Evolutionary conservation across 768 basidiomycete genomes (phyloP), one percentile per base, ranked within the genome.

Genomic region (Psilocybe cyanescens): DNA sequence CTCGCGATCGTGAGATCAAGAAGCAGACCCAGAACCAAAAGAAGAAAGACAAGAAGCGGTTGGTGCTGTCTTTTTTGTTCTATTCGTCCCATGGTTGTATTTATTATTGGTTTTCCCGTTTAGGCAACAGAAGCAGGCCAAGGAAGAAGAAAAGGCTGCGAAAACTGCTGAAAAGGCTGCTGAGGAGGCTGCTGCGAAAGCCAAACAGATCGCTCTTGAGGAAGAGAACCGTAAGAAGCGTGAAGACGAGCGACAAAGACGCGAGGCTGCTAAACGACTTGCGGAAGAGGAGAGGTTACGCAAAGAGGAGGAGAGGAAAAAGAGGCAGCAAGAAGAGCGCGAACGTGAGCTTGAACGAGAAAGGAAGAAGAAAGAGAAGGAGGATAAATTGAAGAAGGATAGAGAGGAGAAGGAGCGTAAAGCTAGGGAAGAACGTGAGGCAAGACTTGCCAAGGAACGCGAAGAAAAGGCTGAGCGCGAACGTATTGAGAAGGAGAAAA

Each of bases 11-110:
- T 67, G 96, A 97, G 78, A 91, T 88, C 58, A 97, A 97, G 84
- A 93, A 94, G 74, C 92, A 92, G 73, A 91, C 89, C 64, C 93
- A 94, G 78, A 95, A 97, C 85, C 96, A 96, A 85, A 99, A 97
- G 85, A 99, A 98, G 83, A 97, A 98, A 76, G 98, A 98, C 81
- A 95, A 95, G 85, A 83, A 82, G 74, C 89, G 81, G 95, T 97
- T 67, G 28, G 57, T 57, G 81, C 71, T 28, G 35, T 59, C 58
- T 65, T 60, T 37, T 46, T 46, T 65, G 17, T 63, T 53, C 53
- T 52, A 51, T 59, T 39, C 50, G 55, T 63, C 12, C 17, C 39
- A 31, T 54, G 31, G 29, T 11, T 29, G 46, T 37, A 39, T 61
- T 66, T 62, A 65, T 64, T 28, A 14, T 8, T 50, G 49, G 51